Base-by-base conservation (phyloP, 441 rosid genomes). In the Dalechampia spathulata region DNA sequence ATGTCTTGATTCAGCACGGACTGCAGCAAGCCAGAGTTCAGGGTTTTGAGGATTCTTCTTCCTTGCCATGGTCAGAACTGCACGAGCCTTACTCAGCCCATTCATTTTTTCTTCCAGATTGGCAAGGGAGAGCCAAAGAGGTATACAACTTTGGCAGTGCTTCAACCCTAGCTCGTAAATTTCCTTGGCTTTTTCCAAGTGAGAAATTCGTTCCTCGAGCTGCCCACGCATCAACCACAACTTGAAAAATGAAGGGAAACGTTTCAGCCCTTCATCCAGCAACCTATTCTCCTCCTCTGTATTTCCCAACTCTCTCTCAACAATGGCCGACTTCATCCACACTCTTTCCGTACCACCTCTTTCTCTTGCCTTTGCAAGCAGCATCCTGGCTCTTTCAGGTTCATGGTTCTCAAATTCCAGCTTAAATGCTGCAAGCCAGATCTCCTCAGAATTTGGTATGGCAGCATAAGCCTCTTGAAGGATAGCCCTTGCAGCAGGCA, bases 251-350 rank as follows among this genome's bases (percentile, higher is more conserved):
- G 82, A 83, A 19, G 94, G 85, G 79, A 88, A 88, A 52, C 58
- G 76, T 62, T 81, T 80, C 79, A 89, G 73, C 19, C 95, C 98
- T 76, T 86, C 96, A 55, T 80, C 80, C 49, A 92, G 83, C 68
- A 88, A 68, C 59, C 75, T 81, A 74, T 86, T 86, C 75, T 86
- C 98, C 65, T 85, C 95, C 21, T 71, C 83, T 6, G 61, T 65
- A 60, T 81, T 85, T 14, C 91, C 97, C 61, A 89, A 58, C 60
- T 92, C 98, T 59, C 98, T 84, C 76, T 84, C 96, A 13, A 92
- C 98, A 60, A 89, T 86, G 45, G 97, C 94, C 46, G 98, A 92
- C 62, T 92, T 92, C 97, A 92, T 89, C 98, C 98, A 92, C 30
- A 88, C 96, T 71, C 94, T 92, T 65, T 86, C 99, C 0, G 90